Evolutionary conservation across 2,329 filamentous ascomycete genomes (phyloP).

Genomic region (Fusarium torulosum): DNA sequence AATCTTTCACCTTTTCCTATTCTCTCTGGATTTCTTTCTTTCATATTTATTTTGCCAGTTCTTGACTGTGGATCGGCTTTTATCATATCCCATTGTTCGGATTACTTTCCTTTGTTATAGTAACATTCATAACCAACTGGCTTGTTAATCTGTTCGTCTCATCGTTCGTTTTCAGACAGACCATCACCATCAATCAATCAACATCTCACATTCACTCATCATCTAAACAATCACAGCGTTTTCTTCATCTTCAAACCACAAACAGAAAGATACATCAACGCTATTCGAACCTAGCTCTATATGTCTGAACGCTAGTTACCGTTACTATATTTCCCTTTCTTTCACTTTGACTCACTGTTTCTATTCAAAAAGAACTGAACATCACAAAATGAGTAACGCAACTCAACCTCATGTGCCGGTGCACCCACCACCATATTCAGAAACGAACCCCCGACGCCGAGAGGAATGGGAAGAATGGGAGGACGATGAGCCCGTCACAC

Average conservation of each 20-base stretch:
- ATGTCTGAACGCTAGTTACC: constrained; percentile 30
- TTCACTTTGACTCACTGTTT: constrained; percentile 4
- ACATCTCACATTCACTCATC: constrained; percentile 3
- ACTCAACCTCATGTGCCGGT: constrained; percentile 25
- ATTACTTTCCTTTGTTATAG: constrained; percentile 46
- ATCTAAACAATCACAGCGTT: constrained; percentile 8
- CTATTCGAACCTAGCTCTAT: constrained; percentile 14
- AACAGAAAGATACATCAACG: constrained; percentile 25
- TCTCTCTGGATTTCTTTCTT: constrained; percentile 1
- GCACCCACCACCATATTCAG: constrained; percentile 33
- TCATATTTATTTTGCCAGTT: constrained; percentile 17
- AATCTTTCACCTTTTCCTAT: constrained; percentile 12
- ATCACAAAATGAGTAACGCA: constrained; percentile 33
- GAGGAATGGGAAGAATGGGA: constrained; percentile 69
- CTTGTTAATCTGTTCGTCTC: constrained; percentile 24
- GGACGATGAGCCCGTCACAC: constrained; percentile 60
- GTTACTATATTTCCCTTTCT: constrained; percentile 3
- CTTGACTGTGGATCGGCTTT: constrained; percentile 20
- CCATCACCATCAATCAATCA: constrained; percentile 15
- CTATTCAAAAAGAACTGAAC: constrained; percentile 22
- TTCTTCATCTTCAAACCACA: constrained; percentile 13
- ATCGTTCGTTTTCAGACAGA: constrained; percentile 23
- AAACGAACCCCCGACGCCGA: constrained; percentile 39
- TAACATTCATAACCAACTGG: constrained; percentile 18
- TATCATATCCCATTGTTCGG: constrained; percentile 25